Percentiles rank a stretch among this genome's conserved stretches.
These are phyloP conservation scores for Erodium moschatum DNA, from an alignment of 441 rosid species.

Conservation along the genomic window DNA sequence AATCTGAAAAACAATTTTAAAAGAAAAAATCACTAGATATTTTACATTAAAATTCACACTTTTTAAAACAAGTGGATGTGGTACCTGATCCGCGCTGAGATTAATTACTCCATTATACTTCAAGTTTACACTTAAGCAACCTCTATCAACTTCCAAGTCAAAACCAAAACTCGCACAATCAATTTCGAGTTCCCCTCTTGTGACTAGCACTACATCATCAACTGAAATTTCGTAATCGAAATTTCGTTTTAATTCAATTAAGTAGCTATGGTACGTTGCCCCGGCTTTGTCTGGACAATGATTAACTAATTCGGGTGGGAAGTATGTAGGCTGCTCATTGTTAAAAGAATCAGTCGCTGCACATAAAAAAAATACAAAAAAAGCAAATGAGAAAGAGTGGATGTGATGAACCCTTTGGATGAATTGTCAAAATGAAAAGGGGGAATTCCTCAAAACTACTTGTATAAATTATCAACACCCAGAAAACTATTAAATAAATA, in stretches of 20 bases:
- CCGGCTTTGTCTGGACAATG: conserved; percentile 18
- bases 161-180: conserved; percentile 35
- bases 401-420: background rate
- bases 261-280: conserved; percentile 44
- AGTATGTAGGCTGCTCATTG: conserved; percentile 55
- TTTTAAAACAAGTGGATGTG: background rate
- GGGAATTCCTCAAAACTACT: too few relatives aligned
- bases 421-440: too few relatives aligned
- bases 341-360: conserved; percentile 38
- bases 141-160: conserved; percentile 47
- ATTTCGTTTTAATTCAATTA: conserved; percentile 40
- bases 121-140: conserved; percentile 37
- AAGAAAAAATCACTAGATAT: conserved; percentile 12
- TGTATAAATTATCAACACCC: too few relatives aligned
- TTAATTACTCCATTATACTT: conserved; percentile 39
- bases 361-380: conserved; percentile 15
- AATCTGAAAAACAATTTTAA: conserved; percentile 37
- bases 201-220: conserved; percentile 48
- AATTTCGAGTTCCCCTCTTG: conserved; percentile 38
- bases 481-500: too few relatives aligned
- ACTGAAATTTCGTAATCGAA: conserved; percentile 30
- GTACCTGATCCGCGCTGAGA: conserved; percentile 40
- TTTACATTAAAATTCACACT: background rate
- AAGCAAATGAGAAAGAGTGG: background rate
- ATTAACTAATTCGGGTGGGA: conserved; percentile 62